Base-by-base conservation (phyloP, 1,284 basidiomycete species). In the Golubevia pallescens region DNA sequence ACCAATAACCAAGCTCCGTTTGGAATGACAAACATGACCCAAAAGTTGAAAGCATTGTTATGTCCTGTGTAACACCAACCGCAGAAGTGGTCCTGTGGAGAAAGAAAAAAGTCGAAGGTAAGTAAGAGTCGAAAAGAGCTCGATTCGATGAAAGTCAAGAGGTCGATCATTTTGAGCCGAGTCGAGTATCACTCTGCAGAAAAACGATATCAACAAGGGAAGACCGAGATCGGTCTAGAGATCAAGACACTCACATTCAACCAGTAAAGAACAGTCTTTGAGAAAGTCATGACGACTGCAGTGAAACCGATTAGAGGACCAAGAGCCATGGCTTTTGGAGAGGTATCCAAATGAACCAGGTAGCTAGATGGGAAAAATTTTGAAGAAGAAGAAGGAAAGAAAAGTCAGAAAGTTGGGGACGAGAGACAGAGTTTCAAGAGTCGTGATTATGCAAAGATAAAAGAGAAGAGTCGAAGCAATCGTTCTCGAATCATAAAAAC, bases 31-130 rank as follows among this genome's bases (percentile, higher is more conserved):
- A 67, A 76, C 61, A 73, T 67, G 54, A 77, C 61, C 51, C 73
- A 60, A 13, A 70, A 64, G 1, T 70, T 71, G 42, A 65, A 63
- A 65, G 66, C 67, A 58, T 75, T 68, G 58, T 79, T 79, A 71
- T 79, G 77, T 10, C 78, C 78, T 6, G 77, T 77, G 62, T 78
- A 75, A 69, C 75, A 76, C 78, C 77, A 79, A 23, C 70, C 74
- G 58, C 75, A 78, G 68, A 66, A 78, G 54, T 69, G 70, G 61
- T 78, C 75, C 70, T 75, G 55, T 38, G 34, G 3, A 38, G 34
- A 38, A 10, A 38, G 34, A 10, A 38, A 10, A 38, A 10, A 38
- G 34, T 4, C 3, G 34, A 38, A 38, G 34, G 34, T 5, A 10
- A 38, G 34, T 5, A 38, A 38, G 34, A 34, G 20, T 16, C 4